These are phyloP conservation scores for Paramecium tetraurelia DNA, from an alignment of 73 alveolate species.

Conservation along the genomic window DNA sequence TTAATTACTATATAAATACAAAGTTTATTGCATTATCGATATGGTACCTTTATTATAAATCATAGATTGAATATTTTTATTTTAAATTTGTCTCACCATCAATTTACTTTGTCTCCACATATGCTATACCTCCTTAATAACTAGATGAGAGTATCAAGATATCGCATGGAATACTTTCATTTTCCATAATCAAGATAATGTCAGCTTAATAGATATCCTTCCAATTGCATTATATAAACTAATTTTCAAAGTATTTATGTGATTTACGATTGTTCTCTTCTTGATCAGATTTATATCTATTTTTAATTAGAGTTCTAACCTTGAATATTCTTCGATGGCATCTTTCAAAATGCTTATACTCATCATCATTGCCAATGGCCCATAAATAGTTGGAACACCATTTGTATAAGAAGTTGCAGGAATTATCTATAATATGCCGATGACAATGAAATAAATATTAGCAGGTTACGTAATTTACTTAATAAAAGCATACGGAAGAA, in stretches of 20 bases:
- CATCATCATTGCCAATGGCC: conserved; percentile 76
- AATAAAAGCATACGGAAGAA: conserved; percentile 78
- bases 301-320: conserved; percentile 58
- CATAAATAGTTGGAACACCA: conserved; percentile 54
- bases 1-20: conserved; percentile 32
- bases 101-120: conserved; percentile 85
- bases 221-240: neutral
- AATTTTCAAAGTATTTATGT: neutral
- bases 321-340: conserved; percentile 91
- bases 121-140: conserved; percentile 55
- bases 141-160: conserved; percentile 62
- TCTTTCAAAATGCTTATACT: conserved; percentile 86
- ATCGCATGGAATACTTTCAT: conserved; percentile 76
- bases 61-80: conserved; percentile 65
- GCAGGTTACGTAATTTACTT: conserved; percentile 73
- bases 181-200: conserved; percentile 59
- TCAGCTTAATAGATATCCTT: conserved; percentile 26
- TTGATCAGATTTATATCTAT: conserved; percentile 72
- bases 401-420: conserved; percentile 64
- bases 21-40: neutral
- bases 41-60: neutral
- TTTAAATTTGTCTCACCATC: conserved; percentile 94
- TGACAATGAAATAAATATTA: conserved; percentile 72
- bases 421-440: conserved; percentile 65
- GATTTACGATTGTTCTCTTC: conserved; percentile 79